Conservation (phyloP, 1,284 basidiomycete genomes). For the Irpex sp. region DNA sequence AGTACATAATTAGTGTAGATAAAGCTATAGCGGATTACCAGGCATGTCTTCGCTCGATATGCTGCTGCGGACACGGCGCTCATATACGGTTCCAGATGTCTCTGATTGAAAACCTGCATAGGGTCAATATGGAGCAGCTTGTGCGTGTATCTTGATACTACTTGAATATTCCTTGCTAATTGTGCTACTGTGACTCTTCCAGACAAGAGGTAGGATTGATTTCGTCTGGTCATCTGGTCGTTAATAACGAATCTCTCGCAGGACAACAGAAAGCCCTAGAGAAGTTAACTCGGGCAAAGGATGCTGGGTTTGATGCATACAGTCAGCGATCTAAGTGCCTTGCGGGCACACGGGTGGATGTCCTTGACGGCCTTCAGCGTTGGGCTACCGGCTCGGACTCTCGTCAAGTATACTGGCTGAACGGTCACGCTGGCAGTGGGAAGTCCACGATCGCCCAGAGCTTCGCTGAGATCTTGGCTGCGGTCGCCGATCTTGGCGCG, state of each 20-base stretch:
- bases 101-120: background rate
- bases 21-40: background rate
- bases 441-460: constrained; percentile 13
- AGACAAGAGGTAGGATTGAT: background rate
- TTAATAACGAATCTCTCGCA: background rate
- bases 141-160: background rate
- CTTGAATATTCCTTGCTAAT: background rate
- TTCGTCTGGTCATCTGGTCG: background rate
- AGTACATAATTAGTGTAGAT: background rate
- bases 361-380: background rate
- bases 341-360: background rate
- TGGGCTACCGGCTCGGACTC: background rate
- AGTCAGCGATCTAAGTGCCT: background rate
- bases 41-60: background rate
- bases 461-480: background rate
- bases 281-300: background rate
- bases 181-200: background rate
- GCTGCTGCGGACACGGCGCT: background rate
- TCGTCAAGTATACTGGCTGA: constrained; percentile 11
- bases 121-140: background rate
- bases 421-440: constrained; percentile 14
- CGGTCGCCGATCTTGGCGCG: constrained; percentile 18
- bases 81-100: background rate
- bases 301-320: background rate
- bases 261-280: background rate